phyloP scores from a whole-genome alignment of 352 stramenopile genomes.

The Blastocystis sp. region DNA sequence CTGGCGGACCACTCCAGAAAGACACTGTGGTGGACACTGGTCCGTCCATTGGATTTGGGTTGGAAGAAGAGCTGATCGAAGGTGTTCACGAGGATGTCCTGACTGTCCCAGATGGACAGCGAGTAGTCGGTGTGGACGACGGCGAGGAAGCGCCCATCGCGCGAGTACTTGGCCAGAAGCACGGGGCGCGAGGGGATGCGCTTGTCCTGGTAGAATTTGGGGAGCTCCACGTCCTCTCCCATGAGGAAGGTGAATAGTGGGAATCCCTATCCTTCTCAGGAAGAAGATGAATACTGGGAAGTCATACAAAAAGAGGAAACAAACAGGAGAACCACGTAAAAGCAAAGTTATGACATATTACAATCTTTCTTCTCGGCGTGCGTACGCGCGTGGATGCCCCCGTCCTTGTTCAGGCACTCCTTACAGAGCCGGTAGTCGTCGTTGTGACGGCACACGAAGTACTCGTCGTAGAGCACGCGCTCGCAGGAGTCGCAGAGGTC shows the following conservation, averaged over 20 bases:
- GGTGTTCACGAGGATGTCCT: conserved; percentile 24
- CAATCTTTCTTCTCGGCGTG: conserved; percentile 1
- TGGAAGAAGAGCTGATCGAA: conserved; percentile 27
- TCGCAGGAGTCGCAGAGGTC: conserved; percentile 63
- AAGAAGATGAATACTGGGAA: no score
- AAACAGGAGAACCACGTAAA: conserved; percentile 4
- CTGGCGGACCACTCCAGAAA: conserved; percentile 35
- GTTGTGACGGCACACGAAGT: conserved; percentile 19
- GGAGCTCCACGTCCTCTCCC: background rate
- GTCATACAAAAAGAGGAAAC: background rate
- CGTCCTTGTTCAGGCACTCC: conserved; percentile 50
- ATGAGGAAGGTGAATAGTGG: background rate
- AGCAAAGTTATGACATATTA: background rate
- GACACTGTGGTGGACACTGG: background rate
- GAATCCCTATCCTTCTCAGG: background rate
- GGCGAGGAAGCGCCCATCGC: background rate
- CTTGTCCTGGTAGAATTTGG: conserved; percentile 23
- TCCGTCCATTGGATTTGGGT: background rate
- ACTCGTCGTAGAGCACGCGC: conserved; percentile 41
- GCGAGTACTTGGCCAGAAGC: conserved; percentile 6
- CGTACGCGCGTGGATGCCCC: conserved; percentile 12
- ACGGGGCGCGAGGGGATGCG: background rate
- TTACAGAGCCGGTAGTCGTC: conserved; percentile 58
- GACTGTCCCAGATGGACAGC: conserved; percentile 30
- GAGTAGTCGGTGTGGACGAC: conserved; percentile 25